phyloP scores from a whole-genome alignment of 257 asterid genomes.

The Capsicum baccatum region DNA sequence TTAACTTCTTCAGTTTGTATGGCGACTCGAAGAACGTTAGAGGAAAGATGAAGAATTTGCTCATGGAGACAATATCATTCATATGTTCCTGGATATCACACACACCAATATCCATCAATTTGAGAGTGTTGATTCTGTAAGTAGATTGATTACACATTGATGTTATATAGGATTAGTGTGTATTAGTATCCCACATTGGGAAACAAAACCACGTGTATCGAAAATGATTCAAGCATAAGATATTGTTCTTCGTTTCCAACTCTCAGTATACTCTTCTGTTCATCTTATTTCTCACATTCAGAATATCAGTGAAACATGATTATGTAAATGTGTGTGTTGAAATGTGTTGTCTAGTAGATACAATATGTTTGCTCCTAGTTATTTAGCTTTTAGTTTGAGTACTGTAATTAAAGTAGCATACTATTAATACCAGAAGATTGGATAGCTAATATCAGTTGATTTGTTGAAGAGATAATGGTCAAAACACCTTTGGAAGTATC shows the following conservation, averaged over 20 bases:
- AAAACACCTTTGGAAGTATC: not conserved
- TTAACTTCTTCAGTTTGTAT: not conserved
- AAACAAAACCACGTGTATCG: not conserved
- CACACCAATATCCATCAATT: not conserved
- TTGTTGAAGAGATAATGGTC: not conserved
- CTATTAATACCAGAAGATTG: not conserved
- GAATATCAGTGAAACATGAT: not conserved
- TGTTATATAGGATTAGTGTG: not conserved
- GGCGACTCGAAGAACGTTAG: not conserved
- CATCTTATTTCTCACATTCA: not conserved
- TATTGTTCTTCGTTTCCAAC: not conserved
- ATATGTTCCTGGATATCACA: not conserved
- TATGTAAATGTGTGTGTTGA: not conserved
- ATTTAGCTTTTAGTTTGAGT: not conserved
- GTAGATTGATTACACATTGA: not conserved
- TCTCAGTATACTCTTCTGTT: not conserved
- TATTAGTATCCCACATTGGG: not conserved
- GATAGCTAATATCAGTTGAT: not conserved
- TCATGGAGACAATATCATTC: not conserved
- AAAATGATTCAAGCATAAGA: constrained; percentile 1
- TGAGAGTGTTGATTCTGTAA: constrained; percentile 2
- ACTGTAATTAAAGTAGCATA: not conserved
- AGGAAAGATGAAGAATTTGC: constrained; percentile 14
- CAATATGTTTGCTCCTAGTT: not conserved
- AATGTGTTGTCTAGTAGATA: not conserved